These are phyloP conservation scores for Aspergillus uvarum DNA, from an alignment of 2,329 filamentous ascomycete genomes.

Conservation along the genomic window DNA sequence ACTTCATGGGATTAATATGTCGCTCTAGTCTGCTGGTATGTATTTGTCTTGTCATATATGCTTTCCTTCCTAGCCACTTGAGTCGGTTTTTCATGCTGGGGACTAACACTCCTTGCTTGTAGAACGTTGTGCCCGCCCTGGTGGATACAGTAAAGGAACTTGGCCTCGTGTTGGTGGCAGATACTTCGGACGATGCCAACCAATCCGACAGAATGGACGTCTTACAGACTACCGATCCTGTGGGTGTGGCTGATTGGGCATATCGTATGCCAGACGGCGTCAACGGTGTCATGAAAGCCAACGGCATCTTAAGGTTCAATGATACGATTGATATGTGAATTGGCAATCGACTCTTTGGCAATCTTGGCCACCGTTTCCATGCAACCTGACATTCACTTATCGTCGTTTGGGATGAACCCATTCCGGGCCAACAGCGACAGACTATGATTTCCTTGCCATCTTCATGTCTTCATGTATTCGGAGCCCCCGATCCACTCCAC, in stretches of 20 bases:
- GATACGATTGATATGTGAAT: constrained; percentile 76
- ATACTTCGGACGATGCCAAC: constrained; percentile 65
- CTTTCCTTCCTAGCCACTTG: background rate
- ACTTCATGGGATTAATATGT: constrained; percentile 96
- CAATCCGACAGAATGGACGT: constrained; percentile 26
- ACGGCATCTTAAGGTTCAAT: constrained; percentile 88
- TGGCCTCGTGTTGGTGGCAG: constrained; percentile 85
- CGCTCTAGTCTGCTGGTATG: constrained; percentile 80
- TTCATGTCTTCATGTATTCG: background rate
- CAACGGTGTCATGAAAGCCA: constrained; percentile 80
- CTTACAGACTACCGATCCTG: constrained; percentile 24
- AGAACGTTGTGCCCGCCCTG: constrained; percentile 91
- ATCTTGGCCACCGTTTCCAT: background rate
- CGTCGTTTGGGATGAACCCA: background rate
- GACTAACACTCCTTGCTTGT: background rate
- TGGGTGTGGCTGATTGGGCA: constrained; percentile 40
- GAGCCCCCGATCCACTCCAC: background rate
- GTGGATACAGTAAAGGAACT: constrained; percentile 93
- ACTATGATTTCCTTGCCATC: background rate
- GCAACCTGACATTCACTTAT: background rate
- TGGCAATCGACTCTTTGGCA: constrained; percentile 1
- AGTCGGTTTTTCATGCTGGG: background rate
- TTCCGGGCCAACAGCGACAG: background rate
- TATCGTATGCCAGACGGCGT: constrained; percentile 71
- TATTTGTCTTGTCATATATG: constrained; percentile 20